These are phyloP conservation scores for Keqinozyma sinolaborantium DNA, from an alignment of 1,139 yeast species.

Conservation along the genomic window DNA sequence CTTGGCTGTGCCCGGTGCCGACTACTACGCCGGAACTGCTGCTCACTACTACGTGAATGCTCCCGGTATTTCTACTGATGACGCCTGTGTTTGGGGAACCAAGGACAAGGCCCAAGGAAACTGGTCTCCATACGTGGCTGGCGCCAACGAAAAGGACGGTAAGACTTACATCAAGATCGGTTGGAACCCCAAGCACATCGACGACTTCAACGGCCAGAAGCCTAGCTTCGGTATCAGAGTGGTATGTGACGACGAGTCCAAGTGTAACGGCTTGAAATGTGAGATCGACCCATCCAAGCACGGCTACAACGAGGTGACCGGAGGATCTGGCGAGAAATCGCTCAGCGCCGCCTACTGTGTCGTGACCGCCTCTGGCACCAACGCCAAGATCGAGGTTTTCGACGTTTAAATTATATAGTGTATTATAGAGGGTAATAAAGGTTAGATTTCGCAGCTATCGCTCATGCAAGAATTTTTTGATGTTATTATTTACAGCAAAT, in stretches of 20 bases:
- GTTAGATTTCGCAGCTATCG: too few species aligned
- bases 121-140: slow-evolving; percentile 94
- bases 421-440: too few species aligned
- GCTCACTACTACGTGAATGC: slow-evolving; percentile 86
- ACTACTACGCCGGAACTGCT: slow-evolving; percentile 71
- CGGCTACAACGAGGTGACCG: slow-evolving; percentile 53
- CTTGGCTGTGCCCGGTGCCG: slow-evolving; percentile 82
- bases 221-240: slow-evolving; percentile 74
- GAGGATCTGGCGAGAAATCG: slow-evolving; percentile 49
- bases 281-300: slow-evolving; percentile 69
- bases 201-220: slow-evolving; percentile 47
- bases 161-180: slow-evolving; percentile 80
- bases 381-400: slow-evolving; percentile 74
- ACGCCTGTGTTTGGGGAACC: slow-evolving; percentile 86
- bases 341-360: slow-evolving; percentile 74
- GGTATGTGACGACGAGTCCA: slow-evolving; percentile 62
- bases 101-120: slow-evolving; percentile 67
- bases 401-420: slow-evolving; percentile 15
- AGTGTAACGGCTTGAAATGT: slow-evolving; percentile 75
- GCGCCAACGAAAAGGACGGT: slow-evolving; percentile 75
- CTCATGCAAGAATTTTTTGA: too few species aligned
- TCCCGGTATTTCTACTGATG: slow-evolving; percentile 74
- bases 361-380: slow-evolving; percentile 68
- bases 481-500: too few species aligned
- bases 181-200: slow-evolving; percentile 85